phyloP scores from a whole-genome alignment of 1,139 yeast species.

The Diutina mesorugosa region DNA sequence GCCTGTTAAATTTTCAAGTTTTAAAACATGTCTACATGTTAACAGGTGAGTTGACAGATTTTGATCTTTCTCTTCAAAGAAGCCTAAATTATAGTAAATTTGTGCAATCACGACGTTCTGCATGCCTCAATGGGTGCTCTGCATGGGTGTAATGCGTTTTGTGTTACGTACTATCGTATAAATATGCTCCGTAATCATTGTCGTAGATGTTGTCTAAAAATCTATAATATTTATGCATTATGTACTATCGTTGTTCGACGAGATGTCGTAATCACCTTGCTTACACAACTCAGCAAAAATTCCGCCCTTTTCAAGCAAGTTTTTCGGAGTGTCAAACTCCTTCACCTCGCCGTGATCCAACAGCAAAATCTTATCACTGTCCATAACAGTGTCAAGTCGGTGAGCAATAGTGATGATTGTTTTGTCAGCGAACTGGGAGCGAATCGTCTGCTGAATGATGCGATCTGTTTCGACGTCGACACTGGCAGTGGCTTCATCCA shows the following conservation, averaged over 20 bases:
- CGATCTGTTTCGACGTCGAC: conserved; percentile 73
- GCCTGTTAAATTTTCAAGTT: background rate
- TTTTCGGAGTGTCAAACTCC: conserved; percentile 57
- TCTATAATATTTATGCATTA: background rate
- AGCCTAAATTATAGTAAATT: no score
- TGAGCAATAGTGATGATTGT: conserved; percentile 78
- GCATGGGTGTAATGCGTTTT: no score
- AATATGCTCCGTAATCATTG: no score
- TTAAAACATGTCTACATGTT: background rate
- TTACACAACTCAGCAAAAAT: conserved; percentile 24
- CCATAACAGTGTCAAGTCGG: conserved; percentile 70
- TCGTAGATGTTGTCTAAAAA: no score
- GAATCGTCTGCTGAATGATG: conserved; percentile 61
- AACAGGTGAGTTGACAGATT: no score
- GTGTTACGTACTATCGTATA: no score
- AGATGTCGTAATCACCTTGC: background rate
- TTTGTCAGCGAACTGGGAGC: conserved; percentile 46
- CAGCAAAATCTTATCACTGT: conserved; percentile 60
- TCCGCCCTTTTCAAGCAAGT: conserved; percentile 29
- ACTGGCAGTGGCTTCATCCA: conserved; percentile 83
- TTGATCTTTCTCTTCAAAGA: no score
- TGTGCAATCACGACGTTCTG: background rate
- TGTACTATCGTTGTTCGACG: background rate
- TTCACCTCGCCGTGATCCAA: conserved; percentile 54
- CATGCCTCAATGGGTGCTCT: no score